Evolutionary conservation across 768 basidiomycete species (phyloP).

Genomic region (Mycena albidolilacea): DNA sequence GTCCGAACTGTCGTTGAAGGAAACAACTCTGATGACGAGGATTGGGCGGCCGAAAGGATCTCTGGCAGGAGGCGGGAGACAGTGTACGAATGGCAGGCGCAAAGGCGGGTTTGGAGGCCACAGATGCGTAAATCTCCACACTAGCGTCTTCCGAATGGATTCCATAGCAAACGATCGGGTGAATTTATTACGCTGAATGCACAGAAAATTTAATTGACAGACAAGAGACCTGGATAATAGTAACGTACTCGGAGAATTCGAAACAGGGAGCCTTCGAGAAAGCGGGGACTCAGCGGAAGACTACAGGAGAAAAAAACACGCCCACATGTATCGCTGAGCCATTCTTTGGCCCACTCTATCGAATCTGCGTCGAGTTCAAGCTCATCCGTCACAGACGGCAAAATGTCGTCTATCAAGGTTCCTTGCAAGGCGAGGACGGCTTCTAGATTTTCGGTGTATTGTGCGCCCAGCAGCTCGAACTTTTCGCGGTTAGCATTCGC

Average conservation of each 20-base stretch:
- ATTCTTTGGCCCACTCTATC: conserved; percentile 68
- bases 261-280: conserved; percentile 64
- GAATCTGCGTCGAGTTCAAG: conserved; percentile 64
- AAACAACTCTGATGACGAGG: conserved; percentile 64
- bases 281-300: conserved; percentile 31
- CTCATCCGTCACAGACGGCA: conserved; percentile 74
- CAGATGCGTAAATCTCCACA: conserved; percentile 70
- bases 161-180: conserved; percentile 74
- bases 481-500: conserved; percentile 63
- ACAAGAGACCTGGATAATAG: conserved; percentile 45
- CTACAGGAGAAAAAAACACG: conserved; percentile 34
- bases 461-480: conserved; percentile 43
- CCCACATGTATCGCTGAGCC: conserved; percentile 79
- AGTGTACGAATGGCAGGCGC: conserved; percentile 59
- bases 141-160: conserved; percentile 66
- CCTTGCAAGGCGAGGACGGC: conserved; percentile 64
- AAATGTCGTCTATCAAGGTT: conserved; percentile 67
- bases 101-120: conserved; percentile 51
- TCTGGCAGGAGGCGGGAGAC: conserved; percentile 65
- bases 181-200: conserved; percentile 75
- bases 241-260: conserved; percentile 75
- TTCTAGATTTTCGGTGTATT: conserved; percentile 66
- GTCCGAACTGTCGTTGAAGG: conserved; percentile 56
- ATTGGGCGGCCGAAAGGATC: conserved; percentile 81
- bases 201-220: conserved; percentile 25